A percentile compares a stretch with the other conserved stretches of the same genome.
phyloP scores from a whole-genome alignment of 2,329 filamentous ascomycete species.

The Microcyclospora pomicola region DNA sequence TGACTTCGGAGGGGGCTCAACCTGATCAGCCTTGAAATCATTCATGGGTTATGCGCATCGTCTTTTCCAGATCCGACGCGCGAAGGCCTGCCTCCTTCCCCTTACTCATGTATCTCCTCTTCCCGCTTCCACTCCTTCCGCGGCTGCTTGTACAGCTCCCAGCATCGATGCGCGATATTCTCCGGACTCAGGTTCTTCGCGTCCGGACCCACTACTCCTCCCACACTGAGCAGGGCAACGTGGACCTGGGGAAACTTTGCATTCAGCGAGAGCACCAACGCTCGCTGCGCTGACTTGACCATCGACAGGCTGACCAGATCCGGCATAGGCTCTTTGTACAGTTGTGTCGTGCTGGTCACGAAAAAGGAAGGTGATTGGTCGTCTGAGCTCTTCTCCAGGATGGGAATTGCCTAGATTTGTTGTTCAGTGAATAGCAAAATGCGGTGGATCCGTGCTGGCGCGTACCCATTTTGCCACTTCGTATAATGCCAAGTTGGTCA shows the following conservation, averaged over 20 bases:
- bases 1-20: no score
- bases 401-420: constrained; percentile 26
- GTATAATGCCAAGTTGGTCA: constrained; percentile 37
- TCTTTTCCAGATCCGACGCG: no score
- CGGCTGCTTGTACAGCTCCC: constrained; percentile 30
- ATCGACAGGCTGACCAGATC: constrained; percentile 37
- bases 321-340: constrained; percentile 35
- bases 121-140: constrained; percentile 24
- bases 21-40: no score
- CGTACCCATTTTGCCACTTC: constrained; percentile 28
- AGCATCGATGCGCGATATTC: constrained; percentile 34
- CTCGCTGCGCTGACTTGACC: constrained; percentile 39
- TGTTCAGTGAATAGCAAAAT: no score
- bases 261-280: constrained; percentile 33
- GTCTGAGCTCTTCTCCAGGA: constrained; percentile 22
- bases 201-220: constrained; percentile 29
- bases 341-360: constrained; percentile 33
- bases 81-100: background rate
- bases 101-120: constrained; percentile 23
- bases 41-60: no score
- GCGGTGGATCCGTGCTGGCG: no score
- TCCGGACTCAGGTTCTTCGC: constrained; percentile 31
- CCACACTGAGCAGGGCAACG: constrained; percentile 34
- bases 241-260: constrained; percentile 32
- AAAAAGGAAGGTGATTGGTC: constrained; percentile 33